Evolutionary conservation across 2,329 filamentous ascomycete genomes (phyloP).

Genomic region (Pestalotiopsis sp.): DNA sequence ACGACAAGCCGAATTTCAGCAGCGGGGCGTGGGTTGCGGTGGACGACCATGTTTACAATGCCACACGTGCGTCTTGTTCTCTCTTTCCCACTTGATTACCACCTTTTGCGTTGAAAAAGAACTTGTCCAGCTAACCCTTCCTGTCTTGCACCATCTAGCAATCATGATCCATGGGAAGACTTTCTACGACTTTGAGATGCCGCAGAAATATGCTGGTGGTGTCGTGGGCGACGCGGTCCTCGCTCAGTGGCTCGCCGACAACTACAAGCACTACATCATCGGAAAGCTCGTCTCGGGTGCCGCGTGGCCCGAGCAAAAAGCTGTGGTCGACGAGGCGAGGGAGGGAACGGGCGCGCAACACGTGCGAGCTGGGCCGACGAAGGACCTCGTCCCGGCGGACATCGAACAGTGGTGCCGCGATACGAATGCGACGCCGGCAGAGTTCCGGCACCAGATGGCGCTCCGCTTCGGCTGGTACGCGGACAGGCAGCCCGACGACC

Average conservation of each 20-base stretch:
- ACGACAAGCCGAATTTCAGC: slow-evolving; percentile 1
- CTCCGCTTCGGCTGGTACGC: neutral
- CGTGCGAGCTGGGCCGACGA: no score
- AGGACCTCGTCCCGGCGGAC: neutral
- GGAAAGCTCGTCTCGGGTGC: slow-evolving; percentile 6
- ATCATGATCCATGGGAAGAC: slow-evolving; percentile 11
- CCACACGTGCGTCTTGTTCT: slow-evolving; percentile 13
- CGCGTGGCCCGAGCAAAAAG: neutral
- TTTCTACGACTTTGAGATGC: slow-evolving; percentile 7
- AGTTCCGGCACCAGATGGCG: neutral
- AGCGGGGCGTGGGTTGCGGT: slow-evolving; percentile 13
- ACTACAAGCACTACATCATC: slow-evolving; percentile 6
- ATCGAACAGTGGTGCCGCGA: neutral
- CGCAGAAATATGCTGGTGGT: slow-evolving; percentile 4
- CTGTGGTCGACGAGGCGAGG: neutral
- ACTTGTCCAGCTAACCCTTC: neutral
- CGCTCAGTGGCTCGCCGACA: neutral
- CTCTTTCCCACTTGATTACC: neutral
- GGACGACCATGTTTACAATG: slow-evolving; percentile 14
- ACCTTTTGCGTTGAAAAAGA: neutral
- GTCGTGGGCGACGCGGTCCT: neutral
- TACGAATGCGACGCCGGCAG: neutral
- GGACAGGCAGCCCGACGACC: neutral
- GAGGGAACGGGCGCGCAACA: neutral
- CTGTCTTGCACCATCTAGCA: neutral